These are phyloP conservation scores for Pterocarpus macrocarpus DNA, from an alignment of 306 rosid species.

Conservation along the genomic window DNA sequence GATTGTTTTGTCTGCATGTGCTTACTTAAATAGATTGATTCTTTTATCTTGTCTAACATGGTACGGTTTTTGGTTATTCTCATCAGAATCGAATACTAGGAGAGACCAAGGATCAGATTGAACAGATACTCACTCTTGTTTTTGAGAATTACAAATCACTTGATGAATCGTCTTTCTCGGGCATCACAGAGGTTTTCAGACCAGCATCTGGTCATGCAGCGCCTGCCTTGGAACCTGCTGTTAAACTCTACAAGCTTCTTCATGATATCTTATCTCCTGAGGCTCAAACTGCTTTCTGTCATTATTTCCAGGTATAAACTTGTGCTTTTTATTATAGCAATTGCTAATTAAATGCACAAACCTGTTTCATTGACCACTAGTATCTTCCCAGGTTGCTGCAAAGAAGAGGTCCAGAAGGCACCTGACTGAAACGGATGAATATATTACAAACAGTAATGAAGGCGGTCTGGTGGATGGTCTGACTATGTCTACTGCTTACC, in stretches of 20 bases:
- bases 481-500: constrained; percentile 75
- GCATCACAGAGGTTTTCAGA: constrained; percentile 79
- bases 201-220: constrained; percentile 82
- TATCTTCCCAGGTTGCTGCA: constrained; percentile 79
- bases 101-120: constrained; percentile 92
- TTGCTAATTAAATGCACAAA: constrained; percentile 31
- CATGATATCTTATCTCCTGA: constrained; percentile 95
- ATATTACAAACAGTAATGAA: constrained; percentile 71
- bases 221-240: constrained; percentile 93
- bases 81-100: constrained; percentile 92
- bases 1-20: constrained; percentile 24
- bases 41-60: constrained; percentile 47
- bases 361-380: constrained; percentile 46
- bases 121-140: constrained; percentile 76
- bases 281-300: constrained; percentile 91
- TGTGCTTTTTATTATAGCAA: constrained; percentile 17
- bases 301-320: constrained; percentile 87
- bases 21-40: constrained; percentile 26
- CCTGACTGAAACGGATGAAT: constrained; percentile 92
- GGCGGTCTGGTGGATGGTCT: constrained; percentile 70
- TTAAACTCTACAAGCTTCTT: constrained; percentile 87
- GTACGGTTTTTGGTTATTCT: constrained; percentile 33
- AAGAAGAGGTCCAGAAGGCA: constrained; percentile 91
- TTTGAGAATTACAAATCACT: constrained; percentile 95
- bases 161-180: constrained; percentile 82